A percentile compares a stretch with the other conserved stretches of the same genome.
phyloP scores from a whole-genome alignment of 176 grass and related monocot genomes.

The Oryza officinalis region DNA sequence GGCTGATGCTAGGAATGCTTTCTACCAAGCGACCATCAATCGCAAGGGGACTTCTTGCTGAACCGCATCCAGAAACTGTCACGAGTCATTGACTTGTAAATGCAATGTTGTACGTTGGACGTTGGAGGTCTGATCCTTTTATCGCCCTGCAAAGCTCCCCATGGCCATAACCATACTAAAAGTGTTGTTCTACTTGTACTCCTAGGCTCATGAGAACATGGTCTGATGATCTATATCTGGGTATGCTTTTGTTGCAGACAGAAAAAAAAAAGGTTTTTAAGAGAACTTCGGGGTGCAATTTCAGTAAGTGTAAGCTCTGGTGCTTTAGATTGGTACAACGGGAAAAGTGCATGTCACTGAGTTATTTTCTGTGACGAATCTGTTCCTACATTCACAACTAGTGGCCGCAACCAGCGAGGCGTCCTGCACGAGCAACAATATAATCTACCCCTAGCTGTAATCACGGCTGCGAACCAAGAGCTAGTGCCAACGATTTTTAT shows the following conservation, averaged over 20 bases:
- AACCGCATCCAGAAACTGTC: constrained; percentile 98
- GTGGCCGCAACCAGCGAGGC: no score
- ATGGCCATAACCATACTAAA: neutral
- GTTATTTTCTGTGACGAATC: neutral
- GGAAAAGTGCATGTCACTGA: no score
- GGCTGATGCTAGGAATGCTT: constrained; percentile 92
- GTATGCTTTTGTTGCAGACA: neutral
- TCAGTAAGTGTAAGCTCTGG: neutral
- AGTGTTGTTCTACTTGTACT: neutral
- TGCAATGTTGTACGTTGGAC: neutral
- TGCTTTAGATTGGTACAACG: neutral
- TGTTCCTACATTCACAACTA: no score
- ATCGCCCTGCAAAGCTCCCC: neutral
- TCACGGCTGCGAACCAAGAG: no score
- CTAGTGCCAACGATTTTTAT: no score
- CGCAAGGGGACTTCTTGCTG: constrained; percentile 95
- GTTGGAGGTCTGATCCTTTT: neutral
- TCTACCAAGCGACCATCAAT: constrained; percentile 94
- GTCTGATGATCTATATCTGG: neutral
- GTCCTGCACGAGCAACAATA: no score
- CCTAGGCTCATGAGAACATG: neutral
- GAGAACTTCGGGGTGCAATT: neutral
- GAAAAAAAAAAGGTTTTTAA: neutral
- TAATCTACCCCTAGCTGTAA: no score
- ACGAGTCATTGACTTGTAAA: constrained; percentile 88